A percentile compares a stretch with the other conserved stretches of the same genome.
These are phyloP conservation scores for Sporothrix protearum DNA, from an alignment of 2,329 filamentous ascomycete genomes.

Conservation along the genomic window DNA sequence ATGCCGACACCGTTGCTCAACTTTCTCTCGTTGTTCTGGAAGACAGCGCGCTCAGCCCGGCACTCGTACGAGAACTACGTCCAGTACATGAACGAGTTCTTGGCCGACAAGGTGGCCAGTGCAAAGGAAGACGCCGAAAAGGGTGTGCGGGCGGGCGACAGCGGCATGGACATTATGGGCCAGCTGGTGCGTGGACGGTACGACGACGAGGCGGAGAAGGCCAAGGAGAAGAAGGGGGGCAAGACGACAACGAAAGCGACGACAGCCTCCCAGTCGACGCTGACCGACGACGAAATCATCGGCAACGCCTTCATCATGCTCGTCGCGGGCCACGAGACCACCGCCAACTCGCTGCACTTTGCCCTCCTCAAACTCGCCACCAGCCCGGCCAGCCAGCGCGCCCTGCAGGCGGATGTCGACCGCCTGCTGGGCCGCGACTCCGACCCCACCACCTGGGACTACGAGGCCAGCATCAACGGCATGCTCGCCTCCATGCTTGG, in stretches of 20 bases:
- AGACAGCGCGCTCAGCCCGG: slow-evolving; percentile 49
- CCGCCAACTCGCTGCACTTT: slow-evolving; percentile 72
- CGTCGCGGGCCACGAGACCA: slow-evolving; percentile 77
- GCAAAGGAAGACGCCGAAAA: slow-evolving; percentile 30
- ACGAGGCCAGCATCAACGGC: slow-evolving; percentile 61
- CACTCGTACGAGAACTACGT: slow-evolving; percentile 60
- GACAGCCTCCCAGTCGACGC: slow-evolving; percentile 26
- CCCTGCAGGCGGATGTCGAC: slow-evolving; percentile 67
- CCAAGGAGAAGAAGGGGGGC: background rate
- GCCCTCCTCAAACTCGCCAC: slow-evolving; percentile 64
- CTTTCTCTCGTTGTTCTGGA: slow-evolving; percentile 46
- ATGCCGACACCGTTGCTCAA: slow-evolving; percentile 55
- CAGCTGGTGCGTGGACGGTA: slow-evolving; percentile 47
- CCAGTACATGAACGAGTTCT: slow-evolving; percentile 66
- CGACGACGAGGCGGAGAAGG: slow-evolving; percentile 31
- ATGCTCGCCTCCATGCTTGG: slow-evolving; percentile 68
- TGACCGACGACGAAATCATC: slow-evolving; percentile 64
- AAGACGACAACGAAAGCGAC: slow-evolving; percentile 14
- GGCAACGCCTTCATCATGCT: slow-evolving; percentile 68
- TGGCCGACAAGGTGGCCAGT: slow-evolving; percentile 56
- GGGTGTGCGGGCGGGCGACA: slow-evolving; percentile 47
- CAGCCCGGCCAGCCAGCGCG: slow-evolving; percentile 59
- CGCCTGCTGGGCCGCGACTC: slow-evolving; percentile 53
- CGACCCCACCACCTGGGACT: slow-evolving; percentile 64
- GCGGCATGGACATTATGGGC: slow-evolving; percentile 50